Conservation (phyloP, 2,329 filamentous ascomycete species). For the Sordariomycetes sp. region DNA sequence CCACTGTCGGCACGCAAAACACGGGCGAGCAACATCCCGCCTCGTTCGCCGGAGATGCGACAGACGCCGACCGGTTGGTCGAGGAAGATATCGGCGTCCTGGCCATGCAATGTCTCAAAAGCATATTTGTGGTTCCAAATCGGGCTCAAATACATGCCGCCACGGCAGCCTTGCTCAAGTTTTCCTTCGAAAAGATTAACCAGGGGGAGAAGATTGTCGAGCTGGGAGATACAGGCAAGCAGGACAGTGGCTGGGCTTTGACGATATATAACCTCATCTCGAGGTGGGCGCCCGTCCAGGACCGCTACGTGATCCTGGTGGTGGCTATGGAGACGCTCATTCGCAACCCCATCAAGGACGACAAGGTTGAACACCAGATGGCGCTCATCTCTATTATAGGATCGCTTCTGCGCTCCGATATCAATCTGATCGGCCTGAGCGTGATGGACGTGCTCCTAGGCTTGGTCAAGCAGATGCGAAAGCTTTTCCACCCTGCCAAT, state of each 20-base stretch:
- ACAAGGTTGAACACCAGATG: slow-evolving; percentile 64
- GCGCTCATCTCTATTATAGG: slow-evolving; percentile 71
- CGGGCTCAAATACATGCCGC: slow-evolving; percentile 72
- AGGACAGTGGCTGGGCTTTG: slow-evolving; percentile 66
- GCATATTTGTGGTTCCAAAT: slow-evolving; percentile 77
- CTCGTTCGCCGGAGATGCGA: slow-evolving; percentile 70
- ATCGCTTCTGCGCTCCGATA: slow-evolving; percentile 73
- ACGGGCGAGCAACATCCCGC: slow-evolving; percentile 58
- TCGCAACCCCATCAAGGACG: slow-evolving; percentile 58
- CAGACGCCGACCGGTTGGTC: slow-evolving; percentile 80
- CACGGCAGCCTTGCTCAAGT: slow-evolving; percentile 64
- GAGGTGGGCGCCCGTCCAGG: slow-evolving; percentile 86
- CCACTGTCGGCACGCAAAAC: slow-evolving; percentile 66
- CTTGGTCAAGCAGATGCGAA: slow-evolving; percentile 73
- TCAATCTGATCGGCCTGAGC: slow-evolving; percentile 91
- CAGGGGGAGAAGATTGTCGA: slow-evolving; percentile 45
- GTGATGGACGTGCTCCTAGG: slow-evolving; percentile 91
- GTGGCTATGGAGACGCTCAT: slow-evolving; percentile 71
- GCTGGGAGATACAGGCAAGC: slow-evolving; percentile 26
- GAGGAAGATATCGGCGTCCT: slow-evolving; percentile 82
- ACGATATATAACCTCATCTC: slow-evolving; percentile 72
- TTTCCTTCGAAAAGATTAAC: slow-evolving; percentile 54
- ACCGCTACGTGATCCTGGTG: slow-evolving; percentile 83
- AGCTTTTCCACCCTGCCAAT: slow-evolving; percentile 58
- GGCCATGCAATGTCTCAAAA: slow-evolving; percentile 77